These are phyloP conservation scores for Cystobasidium sp. DNA, from an alignment of 1,284 basidiomycete genomes.

Conservation along the genomic window DNA sequence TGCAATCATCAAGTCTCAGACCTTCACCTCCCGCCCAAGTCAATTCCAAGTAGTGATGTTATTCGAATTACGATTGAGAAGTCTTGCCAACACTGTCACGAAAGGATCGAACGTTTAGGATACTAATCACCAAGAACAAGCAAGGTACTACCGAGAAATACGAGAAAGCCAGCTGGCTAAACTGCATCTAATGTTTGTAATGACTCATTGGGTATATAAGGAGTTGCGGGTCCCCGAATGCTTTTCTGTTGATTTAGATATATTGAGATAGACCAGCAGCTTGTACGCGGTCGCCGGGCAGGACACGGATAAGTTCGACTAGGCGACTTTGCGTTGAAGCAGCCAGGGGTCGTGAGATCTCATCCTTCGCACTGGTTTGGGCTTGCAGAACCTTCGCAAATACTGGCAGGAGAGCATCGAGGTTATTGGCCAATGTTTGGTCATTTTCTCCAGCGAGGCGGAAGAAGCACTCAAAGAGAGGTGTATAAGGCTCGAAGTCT, in stretches of 20 bases:
- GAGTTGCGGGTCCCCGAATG: too few species aligned
- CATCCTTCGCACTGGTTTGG: slow-evolving; percentile 74
- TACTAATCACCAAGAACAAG: too few species aligned
- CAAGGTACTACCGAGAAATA: too few species aligned
- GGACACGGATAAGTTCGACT: slow-evolving; percentile 72
- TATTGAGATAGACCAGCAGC: slow-evolving; percentile 67
- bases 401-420: slow-evolving; percentile 80
- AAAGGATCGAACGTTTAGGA: too few species aligned
- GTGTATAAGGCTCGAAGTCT: slow-evolving; percentile 26
- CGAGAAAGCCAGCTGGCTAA: too few species aligned
- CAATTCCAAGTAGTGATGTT: too few species aligned
- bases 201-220: too few species aligned
- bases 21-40: too few species aligned
- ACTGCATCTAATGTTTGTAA: too few species aligned
- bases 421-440: slow-evolving; percentile 67
- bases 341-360: slow-evolving; percentile 61
- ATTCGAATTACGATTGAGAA: too few species aligned
- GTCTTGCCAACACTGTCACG: too few species aligned
- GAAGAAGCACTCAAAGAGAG: slow-evolving; percentile 83
- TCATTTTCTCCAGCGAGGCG: slow-evolving; percentile 79
- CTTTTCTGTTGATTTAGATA: slow-evolving; percentile 35
- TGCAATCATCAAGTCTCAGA: too few species aligned
- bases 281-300: slow-evolving; percentile 75
- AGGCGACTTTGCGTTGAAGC: slow-evolving; percentile 56
- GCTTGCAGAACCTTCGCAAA: slow-evolving; percentile 84